Evolutionary conservation across 257 asterid genomes (phyloP).

Genomic region (Eustoma russellianum): DNA sequence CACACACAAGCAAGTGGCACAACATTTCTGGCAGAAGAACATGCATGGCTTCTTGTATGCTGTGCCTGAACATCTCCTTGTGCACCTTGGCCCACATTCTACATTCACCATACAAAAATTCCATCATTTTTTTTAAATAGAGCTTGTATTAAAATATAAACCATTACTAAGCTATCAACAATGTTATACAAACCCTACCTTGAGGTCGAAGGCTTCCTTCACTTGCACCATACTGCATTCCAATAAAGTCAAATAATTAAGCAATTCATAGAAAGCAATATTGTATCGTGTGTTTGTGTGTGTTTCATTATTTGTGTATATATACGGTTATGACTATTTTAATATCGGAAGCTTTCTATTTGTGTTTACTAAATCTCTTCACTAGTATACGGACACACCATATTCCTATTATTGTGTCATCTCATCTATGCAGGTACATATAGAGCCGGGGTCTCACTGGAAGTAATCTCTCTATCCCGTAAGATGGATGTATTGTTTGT

Average conservation of each 20-base stretch:
- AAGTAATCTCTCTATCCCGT: too few relatives aligned
- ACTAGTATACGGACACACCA: too few relatives aligned
- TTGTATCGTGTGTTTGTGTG: background rate
- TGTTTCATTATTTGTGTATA: too few relatives aligned
- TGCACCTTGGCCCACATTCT: conserved; percentile 52
- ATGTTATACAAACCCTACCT: conserved; percentile 24
- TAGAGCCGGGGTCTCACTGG: too few relatives aligned
- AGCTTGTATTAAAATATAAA: background rate
- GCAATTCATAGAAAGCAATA: background rate
- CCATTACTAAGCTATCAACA: background rate
- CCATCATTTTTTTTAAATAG: too few relatives aligned
- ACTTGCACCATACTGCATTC: conserved; percentile 37
- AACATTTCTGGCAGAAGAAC: conserved; percentile 61
- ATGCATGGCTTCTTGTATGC: conserved; percentile 62
- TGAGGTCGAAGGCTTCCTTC: conserved; percentile 49
- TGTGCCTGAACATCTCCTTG: conserved; percentile 45
- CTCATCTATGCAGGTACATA: too few relatives aligned
- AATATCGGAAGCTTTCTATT: too few relatives aligned
- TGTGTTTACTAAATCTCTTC: too few relatives aligned
- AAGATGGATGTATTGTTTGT: too few relatives aligned
- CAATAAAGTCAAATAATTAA: conserved; percentile 8
- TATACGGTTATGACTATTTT: too few relatives aligned
- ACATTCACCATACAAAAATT: background rate
- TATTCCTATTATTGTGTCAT: too few relatives aligned
- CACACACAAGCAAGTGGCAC: conserved; percentile 51